phyloP scores from a whole-genome alignment of 495 filamentous ascomycete genomes.

The Oleoguttula mirabilis region DNA sequence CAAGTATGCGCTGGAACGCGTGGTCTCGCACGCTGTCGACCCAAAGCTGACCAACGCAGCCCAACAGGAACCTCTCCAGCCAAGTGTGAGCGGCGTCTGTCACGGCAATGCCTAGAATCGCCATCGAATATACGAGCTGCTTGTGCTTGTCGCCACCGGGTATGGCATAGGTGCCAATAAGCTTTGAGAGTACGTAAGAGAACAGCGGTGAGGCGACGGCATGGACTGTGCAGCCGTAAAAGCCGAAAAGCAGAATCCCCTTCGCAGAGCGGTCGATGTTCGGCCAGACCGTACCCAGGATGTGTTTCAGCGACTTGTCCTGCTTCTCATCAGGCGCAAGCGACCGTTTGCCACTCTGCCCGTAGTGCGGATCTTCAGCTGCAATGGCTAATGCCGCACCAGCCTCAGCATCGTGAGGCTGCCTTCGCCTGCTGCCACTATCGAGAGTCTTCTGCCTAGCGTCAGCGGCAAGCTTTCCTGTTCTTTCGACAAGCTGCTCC shows the following conservation, averaged over 20 bases:
- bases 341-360: too few relatives aligned
- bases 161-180: slow-evolving; percentile 58
- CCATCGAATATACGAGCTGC: slow-evolving; percentile 54
- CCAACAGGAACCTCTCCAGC: slow-evolving; percentile 56
- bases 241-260: slow-evolving; percentile 46
- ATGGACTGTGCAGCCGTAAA: slow-evolving; percentile 49
- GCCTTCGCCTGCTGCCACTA: too few relatives aligned
- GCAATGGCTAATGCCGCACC: too few relatives aligned
- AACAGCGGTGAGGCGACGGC: slow-evolving; percentile 65
- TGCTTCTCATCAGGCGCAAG: too few relatives aligned
- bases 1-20: slow-evolving; percentile 58
- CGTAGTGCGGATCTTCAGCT: too few relatives aligned
- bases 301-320: slow-evolving; percentile 30
- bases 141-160: slow-evolving; percentile 30
- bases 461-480: too few relatives aligned
- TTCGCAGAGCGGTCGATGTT: slow-evolving; percentile 41
- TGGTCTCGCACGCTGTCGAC: slow-evolving; percentile 56
- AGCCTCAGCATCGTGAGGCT: too few relatives aligned
- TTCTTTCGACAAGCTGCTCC: too few relatives aligned
- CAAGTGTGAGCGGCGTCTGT: slow-evolving; percentile 54
- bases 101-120: slow-evolving; percentile 55
- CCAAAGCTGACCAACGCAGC: slow-evolving; percentile 66
- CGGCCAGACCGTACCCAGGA: slow-evolving; percentile 68
- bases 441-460: too few relatives aligned
- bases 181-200: slow-evolving; percentile 61